Base-by-base conservation (phyloP, 2,329 filamentous ascomycete genomes). In the Talaromyces amestolkiae region DNA sequence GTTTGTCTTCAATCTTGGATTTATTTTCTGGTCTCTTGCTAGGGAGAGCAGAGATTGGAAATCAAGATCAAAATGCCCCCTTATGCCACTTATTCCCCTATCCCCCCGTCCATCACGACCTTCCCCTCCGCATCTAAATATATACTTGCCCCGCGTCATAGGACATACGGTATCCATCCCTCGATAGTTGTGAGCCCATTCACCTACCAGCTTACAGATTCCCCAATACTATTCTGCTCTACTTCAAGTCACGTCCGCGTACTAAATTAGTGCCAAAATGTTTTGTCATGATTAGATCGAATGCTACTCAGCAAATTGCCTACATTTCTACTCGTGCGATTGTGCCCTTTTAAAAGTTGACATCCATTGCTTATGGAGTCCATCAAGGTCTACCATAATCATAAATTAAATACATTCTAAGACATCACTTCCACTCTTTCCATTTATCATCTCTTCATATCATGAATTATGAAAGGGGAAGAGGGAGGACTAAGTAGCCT, bases 401-500 rank as follows among this genome's bases (percentile, higher is more conserved):
- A 49, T 49, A 11, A 33, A 11, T 22, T 47, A 33, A 31, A 33
- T 19, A 53, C 49, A 53, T 53, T 33, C 49, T 33, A 53, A 33
- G 3, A 31, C 7, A 27, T 31, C 22, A 15, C 7, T 15, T 51
- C 24, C 24, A 7, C 7, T 15, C 6, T 3, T 31, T 31, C 15
- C 19, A 27, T 24, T 13, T 15, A 4, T 51, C 7, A 49, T 17
- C 5, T 4, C 6, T 31, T 4, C 7, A 31, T 6, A 31, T 7
- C 27, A 31, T 31, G 27, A 31, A 31, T 31, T 5, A 7, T 8
- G 6, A 1, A 17, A 35, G 33, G 27, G n/a, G 1, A 17, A 35
- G 33, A 35, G n/a, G 15, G 8, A 37, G 5, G 22, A 27, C 56
- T 35, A 67, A 19, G 43, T 33, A 66, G 31, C 68, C 70, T 79